Evolutionary conservation across 208 protist genomes (phyloP), one percentile per base, ranked within the genome.

Genomic region (Borovskyia barvae): DNA sequence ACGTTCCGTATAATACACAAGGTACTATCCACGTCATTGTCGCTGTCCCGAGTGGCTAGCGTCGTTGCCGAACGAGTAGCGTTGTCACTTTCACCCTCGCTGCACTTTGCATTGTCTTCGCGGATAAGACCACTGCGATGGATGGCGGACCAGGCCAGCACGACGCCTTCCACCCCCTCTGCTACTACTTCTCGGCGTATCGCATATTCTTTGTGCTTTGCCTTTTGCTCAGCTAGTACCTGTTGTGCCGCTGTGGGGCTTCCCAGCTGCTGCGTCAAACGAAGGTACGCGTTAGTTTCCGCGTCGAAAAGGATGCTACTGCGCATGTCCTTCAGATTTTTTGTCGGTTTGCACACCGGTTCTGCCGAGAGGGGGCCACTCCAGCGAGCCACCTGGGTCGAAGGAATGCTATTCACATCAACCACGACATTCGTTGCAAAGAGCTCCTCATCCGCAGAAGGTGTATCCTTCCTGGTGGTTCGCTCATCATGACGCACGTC

Each of bases 1-100:
- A 88, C 90, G 64, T 79, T 87, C 25, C 82, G 84, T 41, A 95
- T 87, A 37, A 93, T 80, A 54, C 77, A 85, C 33, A 87, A 45
- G 12, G 43, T 9, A 33, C 25, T 58, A 14, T 8, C 50, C 6
- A n/a, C 62, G 32, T 25, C 17, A 7, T 40, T 40, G 32, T n/a
- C 55, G 40, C n/a, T n/a, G n/a, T n/a, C n/a, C n/a, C n/a, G n/a
- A n/a, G n/a, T n/a, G n/a, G n/a, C n/a, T n/a, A n/a, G n/a, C n/a
- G n/a, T n/a, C n/a, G n/a, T n/a, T n/a, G n/a, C n/a, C n/a, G n/a
- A n/a, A n/a, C n/a, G n/a, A n/a, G n/a, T n/a, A n/a, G n/a, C n/a
- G n/a, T n/a, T n/a, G n/a, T n/a, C n/a, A n/a, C n/a, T n/a, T n/a
- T n/a, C n/a, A n/a, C n/a, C n/a, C n/a, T n/a, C n/a, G n/a, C n/a